Evolutionary conservation across 257 asterid species (phyloP).

Genomic region (Echium plantagineum): DNA sequence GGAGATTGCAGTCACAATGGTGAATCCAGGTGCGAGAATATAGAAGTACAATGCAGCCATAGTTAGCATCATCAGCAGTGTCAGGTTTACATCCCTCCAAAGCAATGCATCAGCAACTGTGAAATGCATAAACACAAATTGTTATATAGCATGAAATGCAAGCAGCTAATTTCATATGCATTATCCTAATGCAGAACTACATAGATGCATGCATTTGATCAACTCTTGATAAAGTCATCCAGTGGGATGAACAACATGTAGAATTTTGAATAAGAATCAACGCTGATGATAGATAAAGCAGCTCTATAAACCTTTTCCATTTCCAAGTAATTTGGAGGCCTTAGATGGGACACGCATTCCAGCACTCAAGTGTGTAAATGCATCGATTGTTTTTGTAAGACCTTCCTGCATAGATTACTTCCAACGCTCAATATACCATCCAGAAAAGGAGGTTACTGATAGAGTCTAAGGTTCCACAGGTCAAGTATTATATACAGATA

Average conservation of each 20-base stretch:
- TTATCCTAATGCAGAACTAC: neutral
- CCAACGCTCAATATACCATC: slow-evolving; percentile 3
- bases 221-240: no score
- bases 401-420: slow-evolving; percentile 58
- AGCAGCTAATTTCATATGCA: neutral
- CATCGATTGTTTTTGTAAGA: slow-evolving; percentile 66
- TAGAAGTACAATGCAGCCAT: slow-evolving; percentile 59
- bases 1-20: slow-evolving; percentile 58
- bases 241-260: neutral
- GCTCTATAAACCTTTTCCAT: slow-evolving; percentile 54
- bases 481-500: neutral
- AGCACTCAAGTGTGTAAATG: slow-evolving; percentile 69
- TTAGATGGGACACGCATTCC: slow-evolving; percentile 58
- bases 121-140: slow-evolving; percentile 8
- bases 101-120: slow-evolving; percentile 84
- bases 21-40: slow-evolving; percentile 58
- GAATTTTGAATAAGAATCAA: neutral
- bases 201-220: neutral
- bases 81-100: slow-evolving; percentile 69
- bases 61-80: slow-evolving; percentile 38
- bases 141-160: neutral
- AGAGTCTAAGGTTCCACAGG: neutral
- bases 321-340: slow-evolving; percentile 67
- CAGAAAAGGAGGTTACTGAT: neutral
- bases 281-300: slow-evolving; percentile 7